Base-by-base conservation (phyloP, 2,329 filamentous ascomycete genomes). In the Neopestalotiopsis sp. region DNA sequence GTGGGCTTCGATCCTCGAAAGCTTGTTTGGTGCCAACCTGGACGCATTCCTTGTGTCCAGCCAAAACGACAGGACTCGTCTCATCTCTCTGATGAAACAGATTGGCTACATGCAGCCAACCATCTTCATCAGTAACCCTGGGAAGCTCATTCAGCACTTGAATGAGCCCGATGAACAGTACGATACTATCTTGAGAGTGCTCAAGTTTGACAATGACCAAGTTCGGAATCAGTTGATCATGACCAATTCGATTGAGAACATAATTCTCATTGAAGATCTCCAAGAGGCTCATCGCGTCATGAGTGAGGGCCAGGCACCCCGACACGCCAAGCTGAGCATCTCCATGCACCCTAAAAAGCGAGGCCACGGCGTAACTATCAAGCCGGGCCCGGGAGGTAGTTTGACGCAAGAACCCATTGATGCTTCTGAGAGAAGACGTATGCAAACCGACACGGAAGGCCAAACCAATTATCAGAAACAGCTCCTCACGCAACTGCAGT, bases 191-290 rank as follows among this genome's bases (percentile, higher is more conserved):
- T 82, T 98, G 60, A 88, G 93, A 65, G 89, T 93, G 1, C 84
- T 99, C 66, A 91, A 94, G 79, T 92, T 98, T 71, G 93, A 96
- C 70, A 90, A 95, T 72, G 88, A 92, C 24, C 81, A 92, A 58
- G 91, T 98, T 24, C 90, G 90, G 64, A 92, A 94, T 70, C 91
- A 94, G 69, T 83, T 98, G 61, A 91, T 99, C 75, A 96, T 98
- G 77, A 91, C 91, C 71, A 88, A 94, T 73, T 82, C 83, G 6
- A 94, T 98, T 66, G 96, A 99, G 71, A 95, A 98, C 78, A 89
- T 91, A 7, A 88, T 97, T 5, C 84, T 99, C 0, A 89, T 98
- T 67, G 84, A 90, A 67, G 84, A 91, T 38, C 85, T 92, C 34
- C 79, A 85, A 1, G 87, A 93, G 68, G 96, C 91, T 1, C 85